A percentile compares a stretch with the other conserved stretches of the same genome.
phyloP scores from a whole-genome alignment of 768 basidiomycete genomes.

The Agaricus subrufescens region DNA sequence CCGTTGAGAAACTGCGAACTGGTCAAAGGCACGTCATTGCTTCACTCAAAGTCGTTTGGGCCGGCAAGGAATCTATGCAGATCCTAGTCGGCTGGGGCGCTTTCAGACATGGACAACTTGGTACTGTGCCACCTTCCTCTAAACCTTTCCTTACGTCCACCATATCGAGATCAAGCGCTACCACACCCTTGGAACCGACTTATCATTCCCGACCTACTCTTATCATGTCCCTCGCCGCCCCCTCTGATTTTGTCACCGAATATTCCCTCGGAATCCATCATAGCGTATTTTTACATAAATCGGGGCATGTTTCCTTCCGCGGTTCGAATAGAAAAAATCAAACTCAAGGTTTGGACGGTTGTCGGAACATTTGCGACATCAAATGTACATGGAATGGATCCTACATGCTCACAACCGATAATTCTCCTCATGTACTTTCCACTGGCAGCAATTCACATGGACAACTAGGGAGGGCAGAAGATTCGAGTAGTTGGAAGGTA shows the following conservation, averaged over 20 bases:
- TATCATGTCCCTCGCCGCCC: slow-evolving; percentile 26
- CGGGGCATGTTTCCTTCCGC: slow-evolving; percentile 44
- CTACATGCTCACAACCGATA: slow-evolving; percentile 30
- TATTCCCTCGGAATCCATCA: slow-evolving; percentile 40
- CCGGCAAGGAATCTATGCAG: slow-evolving; percentile 16
- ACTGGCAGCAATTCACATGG: slow-evolving; percentile 58
- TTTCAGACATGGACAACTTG: slow-evolving; percentile 82
- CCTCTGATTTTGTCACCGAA: slow-evolving; percentile 26
- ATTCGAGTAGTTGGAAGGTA: slow-evolving; percentile 3
- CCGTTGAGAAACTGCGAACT: slow-evolving; percentile 44
- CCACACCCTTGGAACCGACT: background rate
- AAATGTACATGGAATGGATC: slow-evolving; percentile 83
- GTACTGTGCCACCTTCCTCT: slow-evolving; percentile 20
- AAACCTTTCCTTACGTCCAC: background rate
- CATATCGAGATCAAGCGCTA: background rate
- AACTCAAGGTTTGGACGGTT: slow-evolving; percentile 31
- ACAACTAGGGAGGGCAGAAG: slow-evolving; percentile 51
- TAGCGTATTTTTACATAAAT: slow-evolving; percentile 50
- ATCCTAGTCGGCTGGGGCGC: slow-evolving; percentile 77
- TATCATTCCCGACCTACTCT: slow-evolving; percentile 11
- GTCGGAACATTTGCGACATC: slow-evolving; percentile 26
- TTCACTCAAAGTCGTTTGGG: slow-evolving; percentile 27
- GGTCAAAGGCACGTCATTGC: slow-evolving; percentile 73
- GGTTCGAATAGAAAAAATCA: slow-evolving; percentile 76
- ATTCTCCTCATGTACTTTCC: slow-evolving; percentile 25